Evolutionary conservation across 345 rosid species (phyloP), one percentile per base, ranked within the genome.

Genomic region (Eucalyptus sp.): DNA sequence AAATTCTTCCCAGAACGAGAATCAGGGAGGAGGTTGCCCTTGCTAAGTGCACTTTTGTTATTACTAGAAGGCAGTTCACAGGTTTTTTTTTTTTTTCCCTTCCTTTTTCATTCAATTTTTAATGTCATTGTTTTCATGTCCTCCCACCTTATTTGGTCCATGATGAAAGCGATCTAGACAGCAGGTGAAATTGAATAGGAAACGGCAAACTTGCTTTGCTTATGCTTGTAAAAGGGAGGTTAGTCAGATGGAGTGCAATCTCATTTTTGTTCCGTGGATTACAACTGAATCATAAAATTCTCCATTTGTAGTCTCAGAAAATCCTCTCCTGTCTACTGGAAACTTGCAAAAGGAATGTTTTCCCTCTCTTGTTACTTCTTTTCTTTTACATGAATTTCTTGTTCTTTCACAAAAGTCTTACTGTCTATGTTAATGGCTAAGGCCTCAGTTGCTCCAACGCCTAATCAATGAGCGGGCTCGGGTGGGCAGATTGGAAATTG

Each of bases 11-110:
- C 99, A 95, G 91, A 89, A 91, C 80, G 96, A 96, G 91, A 96
- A 96, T 89, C 97, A 94, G 90, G 92, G 95, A 89, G 98, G 99
- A 22, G 99, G 99, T 27, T 97, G 99, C 86, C 91, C 98, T 9
- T 97, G 98, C 93, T 97, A 92, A 91, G 88, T 50, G 52, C 83
- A 49, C 27, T 85, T 89, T 29, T 31, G 86, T 88, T 58, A 27
- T 37, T 18, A 24, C 44, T 22, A 44, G 11, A 8, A 48, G 2
- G 86, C 17, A 87, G 58, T n/a, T 29, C 86, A 68, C 56, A 71
- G 89, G 27, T 46, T 27, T 87, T 87, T 31, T 50, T 49, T 68
- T 60, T 43, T 9, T 41, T 79, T 18, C 48, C 48, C 66, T 43
- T 8, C 76, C 60, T 51, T 43, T 54, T 49, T 44, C 56, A 49